Evolutionary conservation across 805 yeast species (phyloP).

Genomic region (Lipomyces oligophaga): DNA sequence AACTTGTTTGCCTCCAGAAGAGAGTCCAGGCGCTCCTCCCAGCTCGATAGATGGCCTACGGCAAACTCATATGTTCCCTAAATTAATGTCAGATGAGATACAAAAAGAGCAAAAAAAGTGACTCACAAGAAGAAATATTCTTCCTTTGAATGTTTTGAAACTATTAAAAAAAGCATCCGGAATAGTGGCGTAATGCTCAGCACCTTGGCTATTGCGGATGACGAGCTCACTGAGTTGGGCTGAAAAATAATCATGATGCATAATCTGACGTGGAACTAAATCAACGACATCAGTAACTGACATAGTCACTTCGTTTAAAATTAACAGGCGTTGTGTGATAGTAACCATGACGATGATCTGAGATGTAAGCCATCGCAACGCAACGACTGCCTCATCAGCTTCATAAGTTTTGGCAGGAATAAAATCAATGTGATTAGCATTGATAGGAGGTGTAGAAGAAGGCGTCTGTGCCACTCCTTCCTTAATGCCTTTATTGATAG

Average conservation of each 20-base stretch:
- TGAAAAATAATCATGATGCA: slow-evolving; percentile 37
- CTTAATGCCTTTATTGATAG: slow-evolving; percentile 34
- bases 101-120: background rate
- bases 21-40: slow-evolving; percentile 62
- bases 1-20: slow-evolving; percentile 50
- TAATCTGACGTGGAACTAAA: slow-evolving; percentile 42
- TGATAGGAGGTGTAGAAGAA: slow-evolving; percentile 26
- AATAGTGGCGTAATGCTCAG: slow-evolving; percentile 32
- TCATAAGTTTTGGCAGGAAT: slow-evolving; percentile 44
- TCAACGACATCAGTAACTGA: slow-evolving; percentile 40
- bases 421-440: slow-evolving; percentile 35
- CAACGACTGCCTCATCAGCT: slow-evolving; percentile 49
- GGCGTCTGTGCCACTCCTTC: slow-evolving; percentile 10
- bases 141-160: slow-evolving; percentile 43
- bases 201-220: slow-evolving; percentile 24
- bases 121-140: slow-evolving; percentile 50
- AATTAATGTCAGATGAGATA: background rate
- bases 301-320: slow-evolving; percentile 44
- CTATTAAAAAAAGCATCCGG: slow-evolving; percentile 40
- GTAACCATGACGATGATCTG: slow-evolving; percentile 42
- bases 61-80: slow-evolving; percentile 44
- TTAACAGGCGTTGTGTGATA: slow-evolving; percentile 44
- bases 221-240: slow-evolving; percentile 22
- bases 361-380: slow-evolving; percentile 55
- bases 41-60: slow-evolving; percentile 58